These are phyloP conservation scores for Didymosphaeria variabile DNA, from an alignment of 2,329 filamentous ascomycete species.

Conservation along the genomic window DNA sequence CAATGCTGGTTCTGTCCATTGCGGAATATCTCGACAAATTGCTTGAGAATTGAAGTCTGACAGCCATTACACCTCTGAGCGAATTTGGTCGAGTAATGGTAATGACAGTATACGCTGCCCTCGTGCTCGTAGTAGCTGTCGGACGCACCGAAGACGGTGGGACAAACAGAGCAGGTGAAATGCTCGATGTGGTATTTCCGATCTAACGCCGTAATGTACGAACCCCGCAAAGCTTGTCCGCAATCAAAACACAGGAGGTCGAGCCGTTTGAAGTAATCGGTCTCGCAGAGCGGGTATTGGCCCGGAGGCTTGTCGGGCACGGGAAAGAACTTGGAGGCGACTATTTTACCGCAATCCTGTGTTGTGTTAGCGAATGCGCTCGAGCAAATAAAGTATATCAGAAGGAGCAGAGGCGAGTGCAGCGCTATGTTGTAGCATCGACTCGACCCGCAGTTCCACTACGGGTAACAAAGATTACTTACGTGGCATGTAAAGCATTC, in stretches of 20 bases:
- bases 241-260: slow-evolving; percentile 92
- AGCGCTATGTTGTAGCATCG: background rate
- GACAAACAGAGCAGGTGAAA: slow-evolving; percentile 96
- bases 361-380: slow-evolving; percentile 7
- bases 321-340: slow-evolving; percentile 98
- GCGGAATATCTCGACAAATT: slow-evolving; percentile 98
- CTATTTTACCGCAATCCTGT: slow-evolving; percentile 95
- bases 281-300: slow-evolving; percentile 97
- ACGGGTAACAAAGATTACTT: slow-evolving; percentile 32
- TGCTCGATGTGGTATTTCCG: slow-evolving; percentile 98
- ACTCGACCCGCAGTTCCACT: slow-evolving; percentile 1
- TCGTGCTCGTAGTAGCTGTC: slow-evolving; percentile 99
- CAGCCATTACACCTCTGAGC: slow-evolving; percentile 96
- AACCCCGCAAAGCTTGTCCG: slow-evolving; percentile 89
- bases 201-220: slow-evolving; percentile 97
- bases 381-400: background rate
- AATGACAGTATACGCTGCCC: slow-evolving; percentile 95
- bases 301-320: slow-evolving; percentile 88
- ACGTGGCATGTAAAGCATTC: slow-evolving; percentile 98
- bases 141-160: slow-evolving; percentile 96
- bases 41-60: slow-evolving; percentile 95
- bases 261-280: slow-evolving; percentile 91
- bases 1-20: slow-evolving; percentile 99
- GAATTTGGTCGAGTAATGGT: slow-evolving; percentile 97
- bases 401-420: slow-evolving; percentile 1